Evolutionary conservation across 129 eudicot genomes (phyloP).

Genomic region (Pittosporum tobira): DNA sequence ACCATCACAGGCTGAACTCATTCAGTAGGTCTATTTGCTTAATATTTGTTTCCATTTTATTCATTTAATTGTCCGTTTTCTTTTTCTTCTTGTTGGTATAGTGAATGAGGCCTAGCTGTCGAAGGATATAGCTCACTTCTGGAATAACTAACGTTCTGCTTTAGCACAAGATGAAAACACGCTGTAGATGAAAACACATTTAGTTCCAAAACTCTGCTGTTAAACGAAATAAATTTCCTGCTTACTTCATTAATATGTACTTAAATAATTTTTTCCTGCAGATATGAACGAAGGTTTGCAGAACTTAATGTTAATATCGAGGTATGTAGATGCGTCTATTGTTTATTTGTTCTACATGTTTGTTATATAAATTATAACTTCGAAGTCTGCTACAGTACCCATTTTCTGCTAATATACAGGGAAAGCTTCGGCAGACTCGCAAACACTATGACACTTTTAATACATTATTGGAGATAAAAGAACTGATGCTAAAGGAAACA

Average conservation of each 20-base stretch:
- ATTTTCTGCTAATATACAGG: conserved; percentile 27
- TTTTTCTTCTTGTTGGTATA: neutral
- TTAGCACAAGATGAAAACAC: neutral
- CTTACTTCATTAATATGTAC: no score
- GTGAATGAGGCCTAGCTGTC: neutral
- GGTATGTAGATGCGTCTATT: conserved; percentile 22
- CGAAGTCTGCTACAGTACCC: neutral
- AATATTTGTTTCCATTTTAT: neutral
- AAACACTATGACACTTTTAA: conserved; percentile 66
- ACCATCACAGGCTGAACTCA: conserved; percentile 63
- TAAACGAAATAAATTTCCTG: neutral
- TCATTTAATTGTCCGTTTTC: neutral
- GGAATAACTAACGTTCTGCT: neutral
- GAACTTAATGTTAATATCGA: conserved; percentile 67
- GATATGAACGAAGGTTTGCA: conserved; percentile 74
- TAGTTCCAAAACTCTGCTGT: no score
- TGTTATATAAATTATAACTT: neutral
- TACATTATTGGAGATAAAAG: conserved; percentile 73
- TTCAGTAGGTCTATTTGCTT: conserved; percentile 41
- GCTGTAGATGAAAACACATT: neutral
- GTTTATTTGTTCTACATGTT: neutral
- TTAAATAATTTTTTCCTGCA: conserved; percentile 17
- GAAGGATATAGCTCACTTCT: neutral
- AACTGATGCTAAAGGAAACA: conserved; percentile 77
- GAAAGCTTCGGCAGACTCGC: conserved; percentile 60